Conservation (phyloP, 1,284 basidiomycete genomes). For the Cryptococcus jaspeensis region DNA sequence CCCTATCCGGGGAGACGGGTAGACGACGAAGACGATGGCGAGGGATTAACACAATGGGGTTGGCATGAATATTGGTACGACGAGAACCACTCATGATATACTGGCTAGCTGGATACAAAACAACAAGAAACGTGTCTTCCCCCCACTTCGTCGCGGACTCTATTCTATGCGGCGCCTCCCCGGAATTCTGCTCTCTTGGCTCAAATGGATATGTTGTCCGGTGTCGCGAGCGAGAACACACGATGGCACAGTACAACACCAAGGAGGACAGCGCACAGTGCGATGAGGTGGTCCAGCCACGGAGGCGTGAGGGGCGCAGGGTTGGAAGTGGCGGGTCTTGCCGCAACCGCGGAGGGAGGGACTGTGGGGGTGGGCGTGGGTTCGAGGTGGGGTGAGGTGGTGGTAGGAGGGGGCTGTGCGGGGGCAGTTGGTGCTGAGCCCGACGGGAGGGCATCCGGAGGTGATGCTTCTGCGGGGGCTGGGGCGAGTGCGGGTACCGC, state of each 20-base stretch:
- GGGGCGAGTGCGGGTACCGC: neutral
- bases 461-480: neutral
- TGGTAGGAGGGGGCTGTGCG: neutral
- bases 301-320: neutral
- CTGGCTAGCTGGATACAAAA: no score
- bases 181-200: constrained; percentile 33
- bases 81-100: no score
- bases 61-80: no score
- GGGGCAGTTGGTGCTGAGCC: neutral
- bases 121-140: no score
- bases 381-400: neutral
- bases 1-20: no score
- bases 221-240: no score
- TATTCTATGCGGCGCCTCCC: neutral
- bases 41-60: no score
- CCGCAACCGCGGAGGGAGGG: neutral
- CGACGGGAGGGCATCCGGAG: neutral
- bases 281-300: constrained; percentile 5
- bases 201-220: no score
- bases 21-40: no score
- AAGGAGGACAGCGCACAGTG: neutral
- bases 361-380: neutral
- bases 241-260: neutral
- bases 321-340: neutral
- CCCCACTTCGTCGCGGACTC: no score